Base-by-base conservation (phyloP, 2,329 filamentous ascomycete species). In the Bipolaris victoriae region DNA sequence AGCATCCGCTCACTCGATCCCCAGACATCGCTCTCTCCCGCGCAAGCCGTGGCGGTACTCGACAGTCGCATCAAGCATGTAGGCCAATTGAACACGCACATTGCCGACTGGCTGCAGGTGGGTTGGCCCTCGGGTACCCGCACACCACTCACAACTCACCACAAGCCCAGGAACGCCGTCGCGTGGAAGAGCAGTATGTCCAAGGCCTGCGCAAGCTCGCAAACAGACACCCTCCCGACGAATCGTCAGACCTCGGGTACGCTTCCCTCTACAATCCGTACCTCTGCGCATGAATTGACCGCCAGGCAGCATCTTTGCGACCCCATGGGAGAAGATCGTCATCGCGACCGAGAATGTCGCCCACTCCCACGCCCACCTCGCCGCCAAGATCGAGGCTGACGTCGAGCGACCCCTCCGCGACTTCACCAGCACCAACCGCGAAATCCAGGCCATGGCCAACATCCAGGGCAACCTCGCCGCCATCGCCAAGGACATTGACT, bases 81-180 rank as follows among this genome's bases (percentile, higher is more conserved):
- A 74, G 86, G 85, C 70, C 92, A 89, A 77, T 81, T 96, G 79
- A 97, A 99, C 78, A 79, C 83, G 67, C 92, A 97, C 75, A 91
- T 99, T 71, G 94, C 94, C 76, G 94, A 98, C 80, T 99, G 94
- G 92, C 85, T 99, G 61, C 90, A 94, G 88, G 93, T 97, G 87
- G n/a, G 72, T 78, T 79, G 24, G 24, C 7, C 44, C 33, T 46
- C 55, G 13, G 26, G 31, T 35, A 46, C 51, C 29, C 49, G 47
- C 53, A 51, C 47, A 13, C 48, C 16, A 47, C 53, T 31, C 36
- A 55, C 35, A 54, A 62, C 70, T 73, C 58, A 74, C 55, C 52
- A 58, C 5, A 49, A 55, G 55, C 62, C 53, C 76, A 98, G 94
- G 95, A 99, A 82, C 91, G 95, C 68, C 90, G 93, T 75, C 90